phyloP scores from a whole-genome alignment of 768 basidiomycete genomes.

The Tulasnella sp. region DNA sequence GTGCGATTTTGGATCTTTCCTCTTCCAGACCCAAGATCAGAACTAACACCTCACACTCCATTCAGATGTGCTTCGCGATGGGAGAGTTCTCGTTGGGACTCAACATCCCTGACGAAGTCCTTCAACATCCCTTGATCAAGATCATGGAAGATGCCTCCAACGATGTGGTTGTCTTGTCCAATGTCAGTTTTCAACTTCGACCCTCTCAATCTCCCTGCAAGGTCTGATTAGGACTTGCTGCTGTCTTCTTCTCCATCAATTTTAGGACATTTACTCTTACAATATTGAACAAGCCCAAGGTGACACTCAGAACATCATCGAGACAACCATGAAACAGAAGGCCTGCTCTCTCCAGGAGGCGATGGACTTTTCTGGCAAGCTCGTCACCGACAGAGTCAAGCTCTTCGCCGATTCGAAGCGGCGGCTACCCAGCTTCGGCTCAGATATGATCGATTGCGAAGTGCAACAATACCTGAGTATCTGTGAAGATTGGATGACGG shows the following conservation, averaged over 20 bases:
- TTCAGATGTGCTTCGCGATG: conserved; percentile 19
- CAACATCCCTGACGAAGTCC: conserved; percentile 20
- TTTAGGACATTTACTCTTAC: conserved; percentile 49
- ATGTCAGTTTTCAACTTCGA: conserved; percentile 18
- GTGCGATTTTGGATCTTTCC: background rate
- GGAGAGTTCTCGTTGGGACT: conserved; percentile 16
- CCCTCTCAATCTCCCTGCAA: too few species aligned
- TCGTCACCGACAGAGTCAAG: conserved; percentile 3
- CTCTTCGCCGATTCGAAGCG: background rate
- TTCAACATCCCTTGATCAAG: conserved; percentile 19
- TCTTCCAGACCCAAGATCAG: background rate
- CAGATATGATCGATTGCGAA: background rate
- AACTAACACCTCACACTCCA: background rate
- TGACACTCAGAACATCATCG: conserved; percentile 14
- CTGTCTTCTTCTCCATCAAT: background rate
- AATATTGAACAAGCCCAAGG: conserved; percentile 29
- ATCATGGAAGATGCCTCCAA: conserved; percentile 14
- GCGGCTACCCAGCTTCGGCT: conserved; percentile 5
- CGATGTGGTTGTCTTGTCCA: conserved; percentile 21
- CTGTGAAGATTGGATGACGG: conserved; percentile 15
- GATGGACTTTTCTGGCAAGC: conserved; percentile 15
- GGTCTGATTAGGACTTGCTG: background rate
- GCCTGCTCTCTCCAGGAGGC: conserved; percentile 9
- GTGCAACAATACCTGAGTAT: conserved; percentile 7
- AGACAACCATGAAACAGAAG: conserved; percentile 7